Base-by-base conservation (phyloP, 176 grass and related monocot genomes). In the Pontederia crassipes region DNA sequence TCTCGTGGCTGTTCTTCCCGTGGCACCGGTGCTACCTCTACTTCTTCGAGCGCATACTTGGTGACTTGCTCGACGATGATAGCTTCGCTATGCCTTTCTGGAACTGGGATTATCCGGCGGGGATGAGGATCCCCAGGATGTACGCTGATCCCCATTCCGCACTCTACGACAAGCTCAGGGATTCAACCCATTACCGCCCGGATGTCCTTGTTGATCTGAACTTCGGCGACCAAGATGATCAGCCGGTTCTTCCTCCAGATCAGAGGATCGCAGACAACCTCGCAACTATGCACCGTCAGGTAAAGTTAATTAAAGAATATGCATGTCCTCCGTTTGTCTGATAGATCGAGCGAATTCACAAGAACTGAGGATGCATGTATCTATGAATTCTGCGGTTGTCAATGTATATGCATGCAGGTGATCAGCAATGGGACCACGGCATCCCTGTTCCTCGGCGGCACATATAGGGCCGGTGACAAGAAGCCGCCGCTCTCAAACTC, bases 1-100 rank as follows among this genome's bases (percentile, higher is more conserved):
- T 27, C 72, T 81, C 75, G 2, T 89, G 86, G 86, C 27, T 85
- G 14, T 89, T 89, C 71, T 78, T 77, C 67, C 75, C 86, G 9
- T 82, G 77, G 75, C 86, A 89, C 78, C 74, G 78, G 47, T 79
- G 69, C 14, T 82, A 82, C 78, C 8, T 89, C 29, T 81, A 89
- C 72, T 89, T 85, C 78, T 85, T 79, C 48, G 86, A 89, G 78
- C 55, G 86, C 50, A 85, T 89, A 51, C 78, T 80, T 0, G 68
- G 52, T 1, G 82, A 59, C 82, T 64, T 89, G 11, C 75, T 89
- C 4, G 68, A 65, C 0, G 86, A 89, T 0, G 75, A 83, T 1
- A 58, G 1, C 1, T 89, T 89, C 62, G 52, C 82, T 16, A 0
- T 89, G 35, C 78, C 82, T 0, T 67, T 72, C 67, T 89, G 78